Evolutionary conservation across 2,329 filamentous ascomycete genomes (phyloP).

Genomic region (Trichoderma cornu-damae): DNA sequence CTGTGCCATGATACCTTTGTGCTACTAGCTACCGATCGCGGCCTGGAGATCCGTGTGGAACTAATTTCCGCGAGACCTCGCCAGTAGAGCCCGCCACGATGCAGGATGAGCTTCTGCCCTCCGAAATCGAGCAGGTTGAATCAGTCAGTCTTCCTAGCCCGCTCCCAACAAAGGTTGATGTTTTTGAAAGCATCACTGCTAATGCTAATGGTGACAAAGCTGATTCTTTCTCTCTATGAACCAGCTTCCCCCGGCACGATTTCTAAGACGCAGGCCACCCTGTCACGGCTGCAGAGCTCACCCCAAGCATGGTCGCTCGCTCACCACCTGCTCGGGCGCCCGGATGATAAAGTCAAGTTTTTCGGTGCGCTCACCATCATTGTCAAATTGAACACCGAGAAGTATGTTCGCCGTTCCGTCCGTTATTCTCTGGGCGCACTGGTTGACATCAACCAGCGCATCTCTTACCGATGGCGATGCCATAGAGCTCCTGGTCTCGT

Average conservation of each 20-base stretch:
- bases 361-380: slow-evolving; percentile 91
- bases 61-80: not conserved
- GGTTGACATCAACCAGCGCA: slow-evolving; percentile 30
- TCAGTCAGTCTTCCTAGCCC: slow-evolving; percentile 21
- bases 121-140: slow-evolving; percentile 26
- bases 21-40: not conserved
- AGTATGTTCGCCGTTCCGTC: slow-evolving; percentile 40
- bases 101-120: slow-evolving; percentile 21
- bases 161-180: not conserved
- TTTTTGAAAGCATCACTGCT: slow-evolving; percentile 14
- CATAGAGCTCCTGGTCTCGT: slow-evolving; percentile 52
- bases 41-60: not conserved
- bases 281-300: slow-evolving; percentile 75
- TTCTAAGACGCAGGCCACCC: slow-evolving; percentile 58
- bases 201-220: slow-evolving; percentile 28
- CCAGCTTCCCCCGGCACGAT: slow-evolving; percentile 47
- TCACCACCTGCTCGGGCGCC: slow-evolving; percentile 63
- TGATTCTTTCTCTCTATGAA: slow-evolving; percentile 51
- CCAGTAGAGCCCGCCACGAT: slow-evolving; percentile 17
- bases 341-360: slow-evolving; percentile 75
- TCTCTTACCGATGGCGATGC: slow-evolving; percentile 54
- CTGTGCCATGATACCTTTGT: not conserved
- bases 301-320: slow-evolving; percentile 81
- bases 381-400: slow-evolving; percentile 90
- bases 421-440: not conserved